A percentile compares a stretch with the other conserved stretches of the same genome.
Conservation (phyloP, 2,329 filamentous ascomycete genomes). For the Rhexocercosporidium sp. region DNA sequence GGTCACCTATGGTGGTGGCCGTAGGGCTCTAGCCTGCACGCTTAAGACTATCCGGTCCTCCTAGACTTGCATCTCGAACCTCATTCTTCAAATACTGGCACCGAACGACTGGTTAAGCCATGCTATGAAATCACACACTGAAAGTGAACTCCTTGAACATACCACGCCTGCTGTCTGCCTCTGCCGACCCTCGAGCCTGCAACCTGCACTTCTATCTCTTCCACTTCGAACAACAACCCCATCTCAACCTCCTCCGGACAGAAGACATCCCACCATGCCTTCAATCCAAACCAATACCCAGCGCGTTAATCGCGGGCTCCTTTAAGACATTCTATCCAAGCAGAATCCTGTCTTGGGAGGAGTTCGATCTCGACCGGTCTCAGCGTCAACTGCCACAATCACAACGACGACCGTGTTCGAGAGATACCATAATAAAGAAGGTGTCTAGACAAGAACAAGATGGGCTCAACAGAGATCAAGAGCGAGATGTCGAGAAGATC, state of each 20-base stretch:
- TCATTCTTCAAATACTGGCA: neutral
- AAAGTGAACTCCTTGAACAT: neutral
- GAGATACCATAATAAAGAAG: neutral
- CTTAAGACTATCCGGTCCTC: neutral
- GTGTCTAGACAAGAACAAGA: conserved; percentile 19
- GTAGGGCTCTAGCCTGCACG: conserved; percentile 4
- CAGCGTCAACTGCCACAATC: neutral
- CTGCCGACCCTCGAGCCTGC: neutral
- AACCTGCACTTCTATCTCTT: neutral
- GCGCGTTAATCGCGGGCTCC: conserved; percentile 23
- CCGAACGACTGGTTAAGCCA: neutral
- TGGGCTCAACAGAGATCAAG: conserved; percentile 9
- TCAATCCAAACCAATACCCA: conserved; percentile 24
- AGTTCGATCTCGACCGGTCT: neutral
- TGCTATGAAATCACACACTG: conserved; percentile 1
- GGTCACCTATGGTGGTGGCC: neutral
- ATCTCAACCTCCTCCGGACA: conserved; percentile 1
- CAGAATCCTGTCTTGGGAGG: neutral
- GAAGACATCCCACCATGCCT: conserved; percentile 31
- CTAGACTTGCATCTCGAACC: neutral
- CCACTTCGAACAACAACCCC: neutral
- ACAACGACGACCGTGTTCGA: neutral
- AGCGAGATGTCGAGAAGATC: conserved; percentile 32
- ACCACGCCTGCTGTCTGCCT: neutral
- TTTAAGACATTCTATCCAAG: conserved; percentile 23